phyloP scores from a whole-genome alignment of 2,329 filamentous ascomycete species.

The Fusarium graminum region DNA sequence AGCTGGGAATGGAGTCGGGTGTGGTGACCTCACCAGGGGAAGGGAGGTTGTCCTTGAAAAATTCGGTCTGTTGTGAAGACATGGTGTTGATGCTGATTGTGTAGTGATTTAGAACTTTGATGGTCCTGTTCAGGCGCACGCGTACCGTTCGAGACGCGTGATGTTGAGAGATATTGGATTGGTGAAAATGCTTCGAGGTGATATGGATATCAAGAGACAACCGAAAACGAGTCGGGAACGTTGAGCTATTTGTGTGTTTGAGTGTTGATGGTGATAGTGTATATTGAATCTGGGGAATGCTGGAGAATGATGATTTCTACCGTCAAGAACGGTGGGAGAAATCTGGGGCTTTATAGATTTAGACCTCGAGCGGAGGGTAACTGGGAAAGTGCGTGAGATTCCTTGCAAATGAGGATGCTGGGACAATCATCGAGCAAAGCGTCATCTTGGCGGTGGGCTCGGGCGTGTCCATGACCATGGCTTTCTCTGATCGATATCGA shows the following conservation, averaged over 20 bases:
- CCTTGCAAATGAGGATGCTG: constrained; percentile 22
- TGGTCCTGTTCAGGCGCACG: constrained; percentile 43
- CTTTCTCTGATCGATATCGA: constrained; percentile 39
- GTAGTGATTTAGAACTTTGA: constrained; percentile 15
- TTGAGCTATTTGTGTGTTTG: constrained; percentile 33
- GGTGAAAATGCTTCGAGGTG: not conserved
- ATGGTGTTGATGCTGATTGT: constrained; percentile 17
- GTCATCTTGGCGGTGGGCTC: constrained; percentile 35
- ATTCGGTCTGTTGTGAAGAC: constrained; percentile 43
- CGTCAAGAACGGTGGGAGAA: constrained; percentile 58
- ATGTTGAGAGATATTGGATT: not conserved
- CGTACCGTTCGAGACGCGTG: constrained; percentile 24
- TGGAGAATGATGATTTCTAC: constrained; percentile 49
- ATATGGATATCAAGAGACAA: not conserved
- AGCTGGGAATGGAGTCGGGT: constrained; percentile 51
- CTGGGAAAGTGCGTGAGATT: constrained; percentile 30
- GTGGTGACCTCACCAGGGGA: constrained; percentile 50
- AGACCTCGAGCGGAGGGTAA: constrained; percentile 19
- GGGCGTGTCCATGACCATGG: constrained; percentile 3
- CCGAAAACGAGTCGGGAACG: constrained; percentile 11
- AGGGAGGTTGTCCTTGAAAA: constrained; percentile 43
- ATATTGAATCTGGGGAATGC: constrained; percentile 38
- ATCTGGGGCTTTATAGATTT: constrained; percentile 53
- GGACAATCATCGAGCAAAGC: constrained; percentile 22
- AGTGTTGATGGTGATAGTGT: constrained; percentile 25